Base-by-base conservation (phyloP, 148 eudicot genomes). In the Dianthus caryophyllus region DNA sequence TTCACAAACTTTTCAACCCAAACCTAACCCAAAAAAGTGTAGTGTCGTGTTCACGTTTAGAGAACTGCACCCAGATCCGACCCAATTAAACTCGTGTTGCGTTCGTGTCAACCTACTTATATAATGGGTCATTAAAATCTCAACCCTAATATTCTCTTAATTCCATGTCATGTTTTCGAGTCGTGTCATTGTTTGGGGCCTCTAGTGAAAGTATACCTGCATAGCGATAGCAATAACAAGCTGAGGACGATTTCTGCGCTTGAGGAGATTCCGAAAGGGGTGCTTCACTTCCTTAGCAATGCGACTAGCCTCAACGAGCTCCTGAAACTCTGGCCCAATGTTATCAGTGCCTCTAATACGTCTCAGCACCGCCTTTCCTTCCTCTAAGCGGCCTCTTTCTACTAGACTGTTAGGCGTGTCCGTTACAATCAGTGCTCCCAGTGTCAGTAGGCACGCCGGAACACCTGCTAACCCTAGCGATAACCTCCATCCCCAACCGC, bases 401-500 rank as follows among this genome's bases (percentile, higher is more conserved):
- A 94, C 80, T 8, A 94, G 76, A 56, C 97, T 90, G 86, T 88
- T 90, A 0, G 99, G 99, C 31, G 99, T 90, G 67, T 94, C 99
- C 0, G 73, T 77, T 14, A 94, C 90, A 0, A 94, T 6, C 1
- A 94, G 59, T 5, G 99, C 79, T 29, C 97, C 97, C 24, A 94
- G 5, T 33, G 92, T 88, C 0, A 94, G 84, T 12, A 94, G 73
- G 6, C 57, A 15, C 0, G 97, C 99, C 1, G 99, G 99, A 54
- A 94, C 43, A 6, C 88, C 99, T 0, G 97, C 99, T 33, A 90
- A 57, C 26, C 96, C 99, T 12, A 94, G 64, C 9, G 97, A 90
- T 1, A 94, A 46, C 67, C 99, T 84, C 99, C 99, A 94, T 22
- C 99, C 99, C 85, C 88, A 88, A 70, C 88, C 96, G 36, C 90